Evolutionary conservation across 129 eudicot species (phyloP).

Genomic region (Saposhnikovia divaricata): DNA sequence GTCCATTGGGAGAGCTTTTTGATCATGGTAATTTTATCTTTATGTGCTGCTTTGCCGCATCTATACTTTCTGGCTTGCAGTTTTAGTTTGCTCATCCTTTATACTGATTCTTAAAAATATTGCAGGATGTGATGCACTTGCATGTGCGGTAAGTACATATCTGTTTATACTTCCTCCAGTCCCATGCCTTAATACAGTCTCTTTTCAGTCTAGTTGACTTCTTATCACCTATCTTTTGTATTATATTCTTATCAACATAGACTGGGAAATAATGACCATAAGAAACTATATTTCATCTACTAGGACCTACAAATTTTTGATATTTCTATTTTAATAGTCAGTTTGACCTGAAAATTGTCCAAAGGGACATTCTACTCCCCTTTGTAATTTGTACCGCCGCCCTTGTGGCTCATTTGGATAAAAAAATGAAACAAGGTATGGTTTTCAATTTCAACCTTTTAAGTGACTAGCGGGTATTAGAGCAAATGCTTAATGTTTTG

Average conservation of each 20-base stretch:
- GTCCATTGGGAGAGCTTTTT: constrained; percentile 99
- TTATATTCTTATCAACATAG: neutral
- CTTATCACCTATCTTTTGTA: neutral
- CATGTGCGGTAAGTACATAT: constrained; percentile 66
- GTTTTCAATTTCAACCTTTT: neutral
- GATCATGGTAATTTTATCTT: constrained; percentile 58
- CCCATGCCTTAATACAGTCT: neutral
- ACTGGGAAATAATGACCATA: neutral
- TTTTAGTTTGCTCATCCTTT: neutral
- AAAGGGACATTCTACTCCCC: neutral
- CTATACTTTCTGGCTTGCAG: neutral
- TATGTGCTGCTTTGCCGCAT: neutral
- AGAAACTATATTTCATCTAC: neutral
- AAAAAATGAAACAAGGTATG: neutral
- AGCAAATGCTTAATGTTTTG: neutral
- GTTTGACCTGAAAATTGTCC: neutral
- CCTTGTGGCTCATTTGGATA: too few relatives aligned
- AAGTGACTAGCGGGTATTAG: neutral
- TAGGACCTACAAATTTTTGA: neutral
- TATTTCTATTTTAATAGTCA: neutral
- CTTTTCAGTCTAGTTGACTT: neutral
- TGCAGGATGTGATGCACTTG: constrained; percentile 98
- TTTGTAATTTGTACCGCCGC: too few relatives aligned
- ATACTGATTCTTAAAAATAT: constrained; percentile 13
- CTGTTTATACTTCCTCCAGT: neutral